phyloP scores from a whole-genome alignment of 2,329 filamentous ascomycete genomes.

The Akanthomyces uredinophilus region DNA sequence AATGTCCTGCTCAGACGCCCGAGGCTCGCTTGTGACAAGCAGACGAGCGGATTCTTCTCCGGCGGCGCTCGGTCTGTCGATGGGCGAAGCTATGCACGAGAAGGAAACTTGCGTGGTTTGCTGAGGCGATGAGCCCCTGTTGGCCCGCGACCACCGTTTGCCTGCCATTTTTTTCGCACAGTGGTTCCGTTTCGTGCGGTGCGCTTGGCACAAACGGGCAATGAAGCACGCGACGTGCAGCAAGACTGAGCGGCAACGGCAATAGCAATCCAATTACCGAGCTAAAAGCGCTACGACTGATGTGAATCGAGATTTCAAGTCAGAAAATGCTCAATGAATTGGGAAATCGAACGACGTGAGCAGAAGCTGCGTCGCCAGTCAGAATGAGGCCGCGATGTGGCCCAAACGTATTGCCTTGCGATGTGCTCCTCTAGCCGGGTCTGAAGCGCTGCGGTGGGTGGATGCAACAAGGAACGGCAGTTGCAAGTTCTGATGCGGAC shows the following conservation, averaged over 20 bases:
- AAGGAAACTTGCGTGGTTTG: background rate
- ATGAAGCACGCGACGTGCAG: slow-evolving; percentile 10
- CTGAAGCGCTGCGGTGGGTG: background rate
- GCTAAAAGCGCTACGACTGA: background rate
- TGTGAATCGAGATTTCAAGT: too few relatives aligned
- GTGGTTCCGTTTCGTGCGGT: background rate
- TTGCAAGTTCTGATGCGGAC: background rate
- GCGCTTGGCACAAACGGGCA: slow-evolving; percentile 8
- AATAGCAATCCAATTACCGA: background rate
- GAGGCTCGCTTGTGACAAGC: background rate
- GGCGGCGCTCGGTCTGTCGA: background rate
- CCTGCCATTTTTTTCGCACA: background rate
- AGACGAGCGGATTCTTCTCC: background rate
- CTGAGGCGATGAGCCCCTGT: background rate
- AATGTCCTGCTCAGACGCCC: background rate
- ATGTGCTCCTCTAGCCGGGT: background rate
- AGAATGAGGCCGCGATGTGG: background rate
- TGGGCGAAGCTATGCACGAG: background rate
- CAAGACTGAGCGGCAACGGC: background rate
- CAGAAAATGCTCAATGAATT: background rate
- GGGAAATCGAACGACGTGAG: background rate
- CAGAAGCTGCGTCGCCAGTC: background rate
- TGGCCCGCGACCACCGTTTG: background rate
- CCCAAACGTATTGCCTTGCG: background rate
- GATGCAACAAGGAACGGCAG: background rate